Percentiles rank a stretch among this genome's conserved stretches.
phyloP scores from a whole-genome alignment of 148 eudicot species.

The Rhododendron ferrugineum region DNA sequence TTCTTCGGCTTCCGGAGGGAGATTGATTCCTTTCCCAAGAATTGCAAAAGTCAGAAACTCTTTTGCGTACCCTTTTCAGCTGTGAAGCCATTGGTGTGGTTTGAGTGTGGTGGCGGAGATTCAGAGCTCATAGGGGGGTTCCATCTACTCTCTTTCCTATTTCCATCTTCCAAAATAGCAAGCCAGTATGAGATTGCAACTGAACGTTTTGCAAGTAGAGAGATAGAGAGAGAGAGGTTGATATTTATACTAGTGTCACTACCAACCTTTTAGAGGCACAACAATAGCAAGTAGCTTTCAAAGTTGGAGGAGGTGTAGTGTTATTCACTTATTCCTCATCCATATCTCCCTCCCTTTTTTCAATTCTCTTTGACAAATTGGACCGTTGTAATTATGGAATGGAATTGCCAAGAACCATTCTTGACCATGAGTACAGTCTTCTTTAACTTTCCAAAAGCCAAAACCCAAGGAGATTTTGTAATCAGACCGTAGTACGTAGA shows the following conservation, averaged over 20 bases:
- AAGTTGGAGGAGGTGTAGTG: conserved; percentile 31
- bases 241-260: conserved; percentile 11
- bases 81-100: conserved; percentile 29
- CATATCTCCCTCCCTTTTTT: conserved; percentile 22
- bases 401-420: not conserved
- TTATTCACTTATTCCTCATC: conserved; percentile 46
- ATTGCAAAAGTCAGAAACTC: conserved; percentile 17
- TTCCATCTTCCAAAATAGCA: conserved; percentile 8
- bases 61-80: conserved; percentile 17
- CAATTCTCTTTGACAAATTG: conserved; percentile 5
- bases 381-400: not conserved
- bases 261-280: conserved; percentile 19
- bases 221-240: not conserved
- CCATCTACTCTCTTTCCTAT: conserved; percentile 20
- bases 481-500: not conserved
- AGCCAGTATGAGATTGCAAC: not conserved
- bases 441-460: not conserved
- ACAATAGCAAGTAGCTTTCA: conserved; percentile 10
- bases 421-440: not conserved
- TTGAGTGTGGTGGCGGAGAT: conserved; percentile 26
- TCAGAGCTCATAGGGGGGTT: conserved; percentile 17
- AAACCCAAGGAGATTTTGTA: not conserved
- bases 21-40: conserved; percentile 27
- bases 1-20: conserved; percentile 34
- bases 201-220: conserved; percentile 4